These are phyloP conservation scores for Mortierella sp. DNA, from an alignment of 371 early-diverging fungal genomes.

Conservation along the genomic window DNA sequence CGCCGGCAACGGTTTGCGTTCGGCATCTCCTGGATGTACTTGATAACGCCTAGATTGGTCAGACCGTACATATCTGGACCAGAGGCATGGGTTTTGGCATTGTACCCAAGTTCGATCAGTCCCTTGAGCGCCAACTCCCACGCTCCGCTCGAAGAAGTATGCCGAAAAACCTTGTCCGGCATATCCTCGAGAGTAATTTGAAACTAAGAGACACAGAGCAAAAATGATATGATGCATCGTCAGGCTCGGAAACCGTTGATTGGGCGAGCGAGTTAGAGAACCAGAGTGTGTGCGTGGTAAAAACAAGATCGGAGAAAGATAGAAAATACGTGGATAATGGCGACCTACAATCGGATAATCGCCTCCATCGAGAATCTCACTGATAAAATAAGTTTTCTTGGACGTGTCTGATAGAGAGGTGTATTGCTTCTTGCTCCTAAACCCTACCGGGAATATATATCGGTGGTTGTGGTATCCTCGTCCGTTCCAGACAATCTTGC, in stretches of 20 bases:
- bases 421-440: constrained; percentile 56
- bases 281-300: background rate
- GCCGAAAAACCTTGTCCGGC: constrained; percentile 55
- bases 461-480: constrained; percentile 59
- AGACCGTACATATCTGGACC: constrained; percentile 60
- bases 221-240: background rate
- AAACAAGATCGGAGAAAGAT: background rate
- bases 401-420: constrained; percentile 54
- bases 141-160: constrained; percentile 57
- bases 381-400: constrained; percentile 55
- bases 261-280: background rate
- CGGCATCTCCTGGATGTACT: constrained; percentile 57
- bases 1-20: constrained; percentile 47
- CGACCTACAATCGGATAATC: constrained; percentile 55
- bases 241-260: background rate
- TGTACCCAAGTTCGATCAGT: constrained; percentile 55
- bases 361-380: constrained; percentile 60
- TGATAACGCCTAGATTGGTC: constrained; percentile 57
- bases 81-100: constrained; percentile 59
- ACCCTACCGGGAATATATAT: constrained; percentile 60
- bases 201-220: constrained; percentile 29
- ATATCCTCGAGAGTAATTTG: constrained; percentile 59
- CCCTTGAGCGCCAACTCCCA: constrained; percentile 59
- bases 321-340: background rate
- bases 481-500: constrained; percentile 56